These are phyloP conservation scores for Coemansia sp. DNA, from an alignment of 192 early-diverging fungal species.

Conservation along the genomic window DNA sequence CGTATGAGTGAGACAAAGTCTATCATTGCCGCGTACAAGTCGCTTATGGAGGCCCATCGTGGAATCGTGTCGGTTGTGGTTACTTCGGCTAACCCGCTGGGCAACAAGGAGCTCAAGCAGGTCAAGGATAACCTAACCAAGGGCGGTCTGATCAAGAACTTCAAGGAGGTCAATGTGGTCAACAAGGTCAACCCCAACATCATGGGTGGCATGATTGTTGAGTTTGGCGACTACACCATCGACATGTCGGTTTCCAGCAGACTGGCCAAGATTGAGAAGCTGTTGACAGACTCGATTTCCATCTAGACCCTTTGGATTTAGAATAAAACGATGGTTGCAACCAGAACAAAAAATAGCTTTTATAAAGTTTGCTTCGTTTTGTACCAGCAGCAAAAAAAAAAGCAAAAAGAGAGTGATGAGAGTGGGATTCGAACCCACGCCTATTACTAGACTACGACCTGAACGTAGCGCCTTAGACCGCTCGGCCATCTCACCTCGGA, in stretches of 20 bases:
- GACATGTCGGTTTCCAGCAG: constrained; percentile 95
- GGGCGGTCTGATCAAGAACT: constrained; percentile 72
- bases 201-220: constrained; percentile 93
- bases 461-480: no score
- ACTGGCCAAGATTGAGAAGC: constrained; percentile 93
- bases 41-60: constrained; percentile 86
- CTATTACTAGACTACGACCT: no score
- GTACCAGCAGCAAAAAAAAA: not conserved
- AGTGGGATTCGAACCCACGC: constrained; percentile 15
- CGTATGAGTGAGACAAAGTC: constrained; percentile 80
- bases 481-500: constrained; percentile 5
- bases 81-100: constrained; percentile 80
- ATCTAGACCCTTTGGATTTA: constrained; percentile 12
- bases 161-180: constrained; percentile 78
- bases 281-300: constrained; percentile 65
- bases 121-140: constrained; percentile 78
- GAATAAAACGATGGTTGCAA: not conserved
- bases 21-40: constrained; percentile 75
- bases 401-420: constrained; percentile 5
- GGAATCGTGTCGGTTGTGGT: constrained; percentile 85
- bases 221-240: constrained; percentile 97
- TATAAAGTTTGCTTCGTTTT: no score
- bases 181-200: constrained; percentile 81
- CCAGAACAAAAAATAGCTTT: no score
- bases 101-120: constrained; percentile 64